phyloP scores from a whole-genome alignment of 768 basidiomycete species.

The Pisolithus albus region DNA sequence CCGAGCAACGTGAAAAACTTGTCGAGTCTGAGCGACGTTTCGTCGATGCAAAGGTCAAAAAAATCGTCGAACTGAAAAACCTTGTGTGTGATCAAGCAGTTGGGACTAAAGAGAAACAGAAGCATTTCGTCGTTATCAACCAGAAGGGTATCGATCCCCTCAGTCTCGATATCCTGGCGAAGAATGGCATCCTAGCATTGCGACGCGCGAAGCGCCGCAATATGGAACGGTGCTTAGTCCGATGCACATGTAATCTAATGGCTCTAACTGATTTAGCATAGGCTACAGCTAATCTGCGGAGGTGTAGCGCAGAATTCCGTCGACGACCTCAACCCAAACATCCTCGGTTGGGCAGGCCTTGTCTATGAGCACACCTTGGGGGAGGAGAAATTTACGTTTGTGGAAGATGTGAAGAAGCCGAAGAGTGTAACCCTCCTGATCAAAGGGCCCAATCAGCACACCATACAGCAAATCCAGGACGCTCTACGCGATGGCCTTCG shows the following conservation, averaged over 20 bases:
- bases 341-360: slow-evolving; percentile 95
- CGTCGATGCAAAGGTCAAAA: slow-evolving; percentile 89
- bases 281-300: slow-evolving; percentile 89
- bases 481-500: slow-evolving; percentile 96
- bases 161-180: slow-evolving; percentile 90
- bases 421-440: slow-evolving; percentile 94
- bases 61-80: slow-evolving; percentile 95
- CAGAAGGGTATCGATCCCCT: slow-evolving; percentile 99
- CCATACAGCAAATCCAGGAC: slow-evolving; percentile 93
- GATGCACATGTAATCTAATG: slow-evolving; percentile 26
- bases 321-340: slow-evolving; percentile 85
- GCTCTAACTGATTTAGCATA: slow-evolving; percentile 27
- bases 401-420: slow-evolving; percentile 94
- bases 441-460: slow-evolving; percentile 96
- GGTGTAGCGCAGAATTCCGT: slow-evolving; percentile 97
- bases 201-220: slow-evolving; percentile 95
- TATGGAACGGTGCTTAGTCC: slow-evolving; percentile 77
- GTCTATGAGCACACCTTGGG: slow-evolving; percentile 99
- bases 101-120: slow-evolving; percentile 71
- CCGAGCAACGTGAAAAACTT: slow-evolving; percentile 97
- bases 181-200: slow-evolving; percentile 92
- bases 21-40: slow-evolving; percentile 95
- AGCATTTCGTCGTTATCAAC: slow-evolving; percentile 92
- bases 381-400: slow-evolving; percentile 97
- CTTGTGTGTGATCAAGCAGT: slow-evolving; percentile 92